phyloP scores from a whole-genome alignment of 441 rosid genomes.

The Theobroma grandiflorum region DNA sequence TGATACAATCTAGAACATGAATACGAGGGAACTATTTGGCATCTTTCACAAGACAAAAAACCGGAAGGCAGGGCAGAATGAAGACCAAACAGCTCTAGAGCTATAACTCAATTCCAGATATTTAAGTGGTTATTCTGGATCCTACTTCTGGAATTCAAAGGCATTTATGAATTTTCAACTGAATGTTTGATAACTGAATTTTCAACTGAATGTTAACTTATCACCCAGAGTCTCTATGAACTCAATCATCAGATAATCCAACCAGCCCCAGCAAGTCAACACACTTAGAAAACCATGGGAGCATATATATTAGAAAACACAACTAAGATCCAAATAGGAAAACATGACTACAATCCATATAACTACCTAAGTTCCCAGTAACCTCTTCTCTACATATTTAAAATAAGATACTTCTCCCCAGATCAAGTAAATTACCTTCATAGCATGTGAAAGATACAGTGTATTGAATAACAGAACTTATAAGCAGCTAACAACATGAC shows the following conservation, averaged over 20 bases:
- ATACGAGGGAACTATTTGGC: neutral
- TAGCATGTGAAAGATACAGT: conserved; percentile 1
- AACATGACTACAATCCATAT: conserved; percentile 8
- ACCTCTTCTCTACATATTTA: conserved; percentile 12
- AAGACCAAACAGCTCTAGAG: conserved; percentile 2
- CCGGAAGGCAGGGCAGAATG: neutral
- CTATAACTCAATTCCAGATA: neutral
- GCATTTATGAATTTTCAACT: conserved; percentile 1
- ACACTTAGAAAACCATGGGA: neutral
- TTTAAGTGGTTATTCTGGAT: neutral
- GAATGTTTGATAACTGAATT: neutral
- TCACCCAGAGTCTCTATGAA: neutral
- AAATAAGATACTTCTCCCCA: neutral
- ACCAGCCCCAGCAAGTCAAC: conserved; percentile 1
- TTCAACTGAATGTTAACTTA: conserved; percentile 10
- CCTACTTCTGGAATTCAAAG: conserved; percentile 16
- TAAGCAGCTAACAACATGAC: conserved; percentile 16
- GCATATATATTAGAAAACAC: neutral
- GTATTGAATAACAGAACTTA: neutral
- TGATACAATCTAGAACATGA: conserved; percentile 8
- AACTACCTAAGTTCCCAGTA: conserved; percentile 2
- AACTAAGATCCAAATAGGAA: conserved; percentile 1
- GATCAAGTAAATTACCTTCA: conserved; percentile 20
- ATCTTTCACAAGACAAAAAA: conserved; percentile 19
- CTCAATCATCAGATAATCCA: conserved; percentile 16